A percentile compares a stretch with the other conserved stretches of the same genome.
Conservation (phyloP, 2,329 filamentous ascomycete species). For the Fusarium praegraminearum region DNA sequence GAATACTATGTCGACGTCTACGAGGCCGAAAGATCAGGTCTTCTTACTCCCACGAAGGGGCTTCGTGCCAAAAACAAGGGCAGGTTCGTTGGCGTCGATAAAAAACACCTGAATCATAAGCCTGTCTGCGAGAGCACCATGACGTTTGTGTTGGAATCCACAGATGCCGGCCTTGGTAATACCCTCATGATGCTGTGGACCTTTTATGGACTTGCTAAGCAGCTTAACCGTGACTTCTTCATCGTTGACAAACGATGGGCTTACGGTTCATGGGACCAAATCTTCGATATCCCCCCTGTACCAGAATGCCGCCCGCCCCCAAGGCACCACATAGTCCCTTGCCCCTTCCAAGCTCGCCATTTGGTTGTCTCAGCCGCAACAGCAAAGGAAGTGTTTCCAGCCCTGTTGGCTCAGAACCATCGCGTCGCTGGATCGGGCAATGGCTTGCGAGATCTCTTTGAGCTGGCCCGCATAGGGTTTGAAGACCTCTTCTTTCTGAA, state of each 20-base stretch:
- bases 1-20: slow-evolving; percentile 79
- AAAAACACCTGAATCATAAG: slow-evolving; percentile 58
- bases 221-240: slow-evolving; percentile 82
- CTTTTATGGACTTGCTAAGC: slow-evolving; percentile 81
- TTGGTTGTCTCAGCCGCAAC: slow-evolving; percentile 80
- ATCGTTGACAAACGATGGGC: slow-evolving; percentile 87
- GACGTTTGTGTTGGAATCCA: slow-evolving; percentile 80
- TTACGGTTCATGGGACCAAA: slow-evolving; percentile 79
- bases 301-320: slow-evolving; percentile 78
- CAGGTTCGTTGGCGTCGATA: slow-evolving; percentile 62
- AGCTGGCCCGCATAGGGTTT: slow-evolving; percentile 76
- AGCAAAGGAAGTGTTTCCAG: slow-evolving; percentile 71
- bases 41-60: slow-evolving; percentile 61
- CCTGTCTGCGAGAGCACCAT: slow-evolving; percentile 76
- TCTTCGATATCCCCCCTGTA: slow-evolving; percentile 75
- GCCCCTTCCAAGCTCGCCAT: slow-evolving; percentile 80
- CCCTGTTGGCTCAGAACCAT: slow-evolving; percentile 56
- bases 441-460: slow-evolving; percentile 68
- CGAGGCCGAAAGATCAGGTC: slow-evolving; percentile 74
- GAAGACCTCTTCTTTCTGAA: slow-evolving; percentile 79
- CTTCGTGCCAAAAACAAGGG: slow-evolving; percentile 57
- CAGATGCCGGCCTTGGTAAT: slow-evolving; percentile 81
- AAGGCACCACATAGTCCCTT: slow-evolving; percentile 81
- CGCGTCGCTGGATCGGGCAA: slow-evolving; percentile 43
- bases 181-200: slow-evolving; percentile 85